These are phyloP conservation scores for Trichoderma afroharzianum DNA, from an alignment of 2,329 filamentous ascomycete genomes.

Conservation along the genomic window DNA sequence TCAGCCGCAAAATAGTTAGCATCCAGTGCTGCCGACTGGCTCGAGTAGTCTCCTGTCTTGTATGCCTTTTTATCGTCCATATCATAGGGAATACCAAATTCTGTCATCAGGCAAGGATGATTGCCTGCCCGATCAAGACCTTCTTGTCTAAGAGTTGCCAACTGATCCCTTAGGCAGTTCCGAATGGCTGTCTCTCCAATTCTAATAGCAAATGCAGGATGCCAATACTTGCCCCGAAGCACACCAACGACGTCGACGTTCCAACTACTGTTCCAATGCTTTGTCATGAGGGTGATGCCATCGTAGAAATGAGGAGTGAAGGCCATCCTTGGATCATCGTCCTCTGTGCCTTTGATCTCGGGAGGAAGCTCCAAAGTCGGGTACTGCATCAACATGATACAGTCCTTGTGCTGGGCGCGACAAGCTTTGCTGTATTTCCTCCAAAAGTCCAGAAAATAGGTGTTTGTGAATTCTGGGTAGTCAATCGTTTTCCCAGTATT, in stretches of 20 bases:
- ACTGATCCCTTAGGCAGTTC: conserved; percentile 86
- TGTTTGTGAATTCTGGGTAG: conserved; percentile 84
- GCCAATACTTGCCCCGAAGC: conserved; percentile 80
- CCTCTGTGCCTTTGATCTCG: conserved; percentile 75
- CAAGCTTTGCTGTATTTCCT: conserved; percentile 72
- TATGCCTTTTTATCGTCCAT: conserved; percentile 98
- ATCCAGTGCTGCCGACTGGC: conserved; percentile 87
- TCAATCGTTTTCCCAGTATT: conserved; percentile 68
- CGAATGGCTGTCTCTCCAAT: conserved; percentile 90
- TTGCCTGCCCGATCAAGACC: conserved; percentile 84
- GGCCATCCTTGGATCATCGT: conserved; percentile 86
- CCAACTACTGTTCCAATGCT: conserved; percentile 97
- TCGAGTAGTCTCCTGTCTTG: conserved; percentile 90
- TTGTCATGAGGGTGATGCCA: conserved; percentile 92
- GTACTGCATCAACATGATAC: conserved; percentile 87
- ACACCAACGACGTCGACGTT: conserved; percentile 95
- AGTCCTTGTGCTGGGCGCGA: conserved; percentile 69
- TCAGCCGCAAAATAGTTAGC: conserved; percentile 94
- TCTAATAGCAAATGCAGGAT: conserved; percentile 87
- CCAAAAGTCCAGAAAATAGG: conserved; percentile 86
- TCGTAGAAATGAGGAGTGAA: conserved; percentile 97
- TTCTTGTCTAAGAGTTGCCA: conserved; percentile 78
- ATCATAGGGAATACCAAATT: conserved; percentile 97
- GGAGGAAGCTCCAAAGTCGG: conserved; percentile 91
- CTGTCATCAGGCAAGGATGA: conserved; percentile 85